These are phyloP conservation scores for Pyronema domesticum DNA, from an alignment of 495 filamentous ascomycete species.

Conservation along the genomic window DNA sequence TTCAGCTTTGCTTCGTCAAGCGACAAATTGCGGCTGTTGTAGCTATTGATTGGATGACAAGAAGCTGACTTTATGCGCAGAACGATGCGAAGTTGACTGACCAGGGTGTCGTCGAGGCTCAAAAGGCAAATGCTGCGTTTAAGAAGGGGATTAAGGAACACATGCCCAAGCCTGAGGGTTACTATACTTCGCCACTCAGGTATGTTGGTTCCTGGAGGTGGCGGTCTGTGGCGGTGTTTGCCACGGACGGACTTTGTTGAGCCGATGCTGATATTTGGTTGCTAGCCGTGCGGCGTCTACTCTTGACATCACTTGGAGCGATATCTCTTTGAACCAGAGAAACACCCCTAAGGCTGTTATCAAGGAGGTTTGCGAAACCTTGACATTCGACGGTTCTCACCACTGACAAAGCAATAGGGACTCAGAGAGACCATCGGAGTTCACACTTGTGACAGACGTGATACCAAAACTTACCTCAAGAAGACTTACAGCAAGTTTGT, in stretches of 20 bases:
- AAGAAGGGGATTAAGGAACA: constrained; percentile 33
- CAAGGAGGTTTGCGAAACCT: constrained; percentile 50
- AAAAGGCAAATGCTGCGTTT: constrained; percentile 47
- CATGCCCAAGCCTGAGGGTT: constrained; percentile 45
- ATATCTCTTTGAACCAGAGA: constrained; percentile 10
- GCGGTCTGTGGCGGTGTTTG: too few relatives aligned
- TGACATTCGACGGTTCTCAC: constrained; percentile 45
- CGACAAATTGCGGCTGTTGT: neutral
- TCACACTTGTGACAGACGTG: constrained; percentile 66
- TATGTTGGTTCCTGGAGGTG: constrained; percentile 2
- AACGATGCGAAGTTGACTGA: constrained; percentile 48
- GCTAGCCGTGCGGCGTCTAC: constrained; percentile 19
- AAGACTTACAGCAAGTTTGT: constrained; percentile 38
- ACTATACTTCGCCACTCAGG: constrained; percentile 51
- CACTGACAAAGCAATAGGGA: constrained; percentile 30
- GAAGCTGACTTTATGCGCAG: constrained; percentile 1
- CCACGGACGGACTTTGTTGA: too few relatives aligned
- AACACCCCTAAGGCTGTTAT: constrained; percentile 36
- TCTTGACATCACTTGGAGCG: constrained; percentile 18
- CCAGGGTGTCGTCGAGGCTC: constrained; percentile 43
- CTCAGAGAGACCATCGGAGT: constrained; percentile 53
- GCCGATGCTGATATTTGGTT: neutral
- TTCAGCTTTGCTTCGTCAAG: too few relatives aligned
- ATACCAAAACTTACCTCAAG: constrained; percentile 38
- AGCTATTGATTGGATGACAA: neutral